Conservation (phyloP, 176 grass and related monocot species). For the Triticum dicoccoides region DNA sequence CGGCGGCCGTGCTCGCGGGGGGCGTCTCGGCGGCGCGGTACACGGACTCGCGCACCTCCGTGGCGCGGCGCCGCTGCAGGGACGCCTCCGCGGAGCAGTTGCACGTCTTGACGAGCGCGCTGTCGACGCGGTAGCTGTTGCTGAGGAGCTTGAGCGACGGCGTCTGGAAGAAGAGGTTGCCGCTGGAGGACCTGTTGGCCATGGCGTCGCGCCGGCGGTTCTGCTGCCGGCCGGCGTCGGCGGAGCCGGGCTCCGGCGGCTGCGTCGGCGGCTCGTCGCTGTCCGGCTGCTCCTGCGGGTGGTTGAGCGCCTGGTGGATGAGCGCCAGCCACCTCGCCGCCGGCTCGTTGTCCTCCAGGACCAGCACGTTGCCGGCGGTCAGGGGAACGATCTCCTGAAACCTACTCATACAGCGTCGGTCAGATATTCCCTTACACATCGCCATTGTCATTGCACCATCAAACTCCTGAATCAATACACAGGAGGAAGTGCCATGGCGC, state of each 20-base stretch:
- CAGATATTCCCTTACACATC: neutral
- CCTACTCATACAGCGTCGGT: slow-evolving; percentile 25
- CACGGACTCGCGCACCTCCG: slow-evolving; percentile 61
- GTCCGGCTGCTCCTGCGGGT: slow-evolving; percentile 30
- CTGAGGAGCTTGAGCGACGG: slow-evolving; percentile 76
- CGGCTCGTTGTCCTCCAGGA: slow-evolving; percentile 95
- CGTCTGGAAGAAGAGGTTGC: slow-evolving; percentile 69
- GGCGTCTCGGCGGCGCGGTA: slow-evolving; percentile 49
- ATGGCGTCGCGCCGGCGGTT: slow-evolving; percentile 27
- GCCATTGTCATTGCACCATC: neutral
- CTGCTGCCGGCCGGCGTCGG: neutral
- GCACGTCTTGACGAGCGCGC: slow-evolving; percentile 83
- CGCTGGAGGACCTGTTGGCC: slow-evolving; percentile 18
- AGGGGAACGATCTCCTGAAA: slow-evolving; percentile 99
- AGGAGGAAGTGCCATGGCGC: neutral
- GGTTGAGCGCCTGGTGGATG: slow-evolving; percentile 85
- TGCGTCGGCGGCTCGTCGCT: slow-evolving; percentile 30
- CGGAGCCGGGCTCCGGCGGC: neutral
- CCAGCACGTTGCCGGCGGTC: slow-evolving; percentile 87
- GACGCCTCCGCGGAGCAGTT: slow-evolving; percentile 62
- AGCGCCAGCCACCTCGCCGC: slow-evolving; percentile 79
- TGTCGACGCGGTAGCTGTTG: slow-evolving; percentile 80
- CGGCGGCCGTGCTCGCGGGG: neutral
- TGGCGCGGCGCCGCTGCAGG: slow-evolving; percentile 9
- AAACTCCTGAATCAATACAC: too few relatives aligned